Evolutionary conservation across 768 basidiomycete species (phyloP), one percentile per base, ranked within the genome.

Genomic region (Guyanaporus albipodus): DNA sequence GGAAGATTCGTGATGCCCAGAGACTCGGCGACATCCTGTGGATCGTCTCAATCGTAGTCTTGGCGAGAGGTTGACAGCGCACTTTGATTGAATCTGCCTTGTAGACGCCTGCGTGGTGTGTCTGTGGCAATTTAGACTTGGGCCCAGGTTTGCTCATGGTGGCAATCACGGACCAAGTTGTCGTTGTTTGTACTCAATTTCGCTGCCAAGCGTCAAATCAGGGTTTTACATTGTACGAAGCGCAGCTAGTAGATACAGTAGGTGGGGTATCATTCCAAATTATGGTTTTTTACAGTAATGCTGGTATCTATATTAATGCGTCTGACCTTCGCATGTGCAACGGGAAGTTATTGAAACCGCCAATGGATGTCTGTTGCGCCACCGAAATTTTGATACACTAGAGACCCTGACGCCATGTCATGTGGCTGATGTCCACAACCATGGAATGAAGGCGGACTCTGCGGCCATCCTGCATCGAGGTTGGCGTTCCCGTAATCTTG

Each of bases 11-110:
- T 70, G 46, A 98, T 82, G 49, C 83, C 83, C 26, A 96, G 67
- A 0, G 87, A 85, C 55, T 97, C 95, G 26, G 96, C 93, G 37
- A 87, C 84, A 71, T 98, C 93, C 93, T 95, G 42, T 35, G 56
- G 50, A 45, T 42, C 17, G 12, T 37, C 36, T 57, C 37, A 51
- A 35, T 49, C 36, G 31, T 15, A 44, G 26, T 53, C 39, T 40
- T 32, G 22, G n/a, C 35, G 28, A 48, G 37, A 53, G 41, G 45
- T 38, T 44, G 43, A 48, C 46, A 36, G 48, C 71, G 56, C 60
- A 79, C 82, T 70, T 81, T 83, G 51, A 85, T 73, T 32, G 78
- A 72, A 43, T 85, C 82, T 46, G 75, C 66, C 55, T 80, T 84
- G 67, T 79, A 83, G 28, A 83, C 72, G 35, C 83, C 83, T 17